These are phyloP conservation scores for Gastrolobium villosum DNA, from an alignment of 306 rosid genomes.

Conservation along the genomic window DNA sequence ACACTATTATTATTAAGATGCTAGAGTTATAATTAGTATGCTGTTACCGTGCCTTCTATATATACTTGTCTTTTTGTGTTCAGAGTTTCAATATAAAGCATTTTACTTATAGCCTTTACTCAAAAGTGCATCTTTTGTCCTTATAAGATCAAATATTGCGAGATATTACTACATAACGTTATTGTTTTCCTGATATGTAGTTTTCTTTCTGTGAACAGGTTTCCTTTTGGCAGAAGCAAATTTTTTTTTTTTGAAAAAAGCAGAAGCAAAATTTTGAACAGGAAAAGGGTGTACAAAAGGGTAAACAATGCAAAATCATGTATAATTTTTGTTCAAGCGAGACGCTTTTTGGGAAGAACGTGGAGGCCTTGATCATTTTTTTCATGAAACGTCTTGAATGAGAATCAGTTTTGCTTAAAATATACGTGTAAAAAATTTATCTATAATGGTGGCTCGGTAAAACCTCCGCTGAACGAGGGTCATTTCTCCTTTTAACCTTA, in stretches of 20 bases:
- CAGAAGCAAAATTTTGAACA: conserved; percentile 37
- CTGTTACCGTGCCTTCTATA: neutral
- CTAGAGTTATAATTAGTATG: conserved; percentile 17
- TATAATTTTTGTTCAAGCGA: conserved; percentile 9
- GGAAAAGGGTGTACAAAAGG: conserved; percentile 28
- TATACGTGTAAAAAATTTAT: neutral
- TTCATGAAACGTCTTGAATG: conserved; percentile 26
- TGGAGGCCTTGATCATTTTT: conserved; percentile 27
- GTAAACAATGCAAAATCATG: conserved; percentile 21
- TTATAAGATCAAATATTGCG: neutral
- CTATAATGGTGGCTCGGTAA: neutral
- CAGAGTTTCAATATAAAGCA: conserved; percentile 20
- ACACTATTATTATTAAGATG: conserved; percentile 29
- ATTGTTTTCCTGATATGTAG: conserved; percentile 33
- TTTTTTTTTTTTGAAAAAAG: neutral
- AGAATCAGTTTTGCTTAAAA: conserved; percentile 33
- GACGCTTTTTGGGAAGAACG: conserved; percentile 32
- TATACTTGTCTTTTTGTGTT: neutral
- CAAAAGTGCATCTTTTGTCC: conserved; percentile 4
- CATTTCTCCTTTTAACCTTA: neutral
- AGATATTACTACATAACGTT: conserved; percentile 5
- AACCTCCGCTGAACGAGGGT: conserved; percentile 30
- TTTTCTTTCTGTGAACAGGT: conserved; percentile 31
- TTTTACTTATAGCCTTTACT: conserved; percentile 21
- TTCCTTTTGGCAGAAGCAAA: conserved; percentile 39